Evolutionary conservation across 2,329 filamentous ascomycete genomes (phyloP).

Genomic region (Curvularia sp.): DNA sequence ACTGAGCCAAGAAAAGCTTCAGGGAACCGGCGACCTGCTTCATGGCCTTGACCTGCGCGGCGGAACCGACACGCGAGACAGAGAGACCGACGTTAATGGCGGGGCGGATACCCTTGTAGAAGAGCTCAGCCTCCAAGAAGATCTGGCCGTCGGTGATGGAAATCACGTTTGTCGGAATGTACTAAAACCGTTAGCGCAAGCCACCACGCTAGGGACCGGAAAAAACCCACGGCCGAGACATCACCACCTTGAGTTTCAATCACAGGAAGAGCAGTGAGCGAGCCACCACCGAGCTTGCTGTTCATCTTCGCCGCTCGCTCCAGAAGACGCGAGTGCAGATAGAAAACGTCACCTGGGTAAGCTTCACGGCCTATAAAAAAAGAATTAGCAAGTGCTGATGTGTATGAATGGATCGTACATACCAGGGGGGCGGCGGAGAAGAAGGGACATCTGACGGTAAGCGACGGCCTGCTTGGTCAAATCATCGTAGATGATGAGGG

Average conservation of each 20-base stretch:
- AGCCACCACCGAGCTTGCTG: conserved; percentile 92
- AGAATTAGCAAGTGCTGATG: not conserved
- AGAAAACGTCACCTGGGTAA: conserved; percentile 81
- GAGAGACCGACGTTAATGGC: conserved; percentile 99
- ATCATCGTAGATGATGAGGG: conserved; percentile 92
- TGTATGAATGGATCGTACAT: not conserved
- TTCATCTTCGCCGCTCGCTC: conserved; percentile 99
- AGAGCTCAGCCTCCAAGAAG: conserved; percentile 98
- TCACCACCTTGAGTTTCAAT: conserved; percentile 99
- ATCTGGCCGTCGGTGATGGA: conserved; percentile 99
- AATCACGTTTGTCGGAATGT: conserved; percentile 99
- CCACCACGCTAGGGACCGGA: too few relatives aligned
- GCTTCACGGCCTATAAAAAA: conserved; percentile 79
- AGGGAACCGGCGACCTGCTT: conserved; percentile 99
- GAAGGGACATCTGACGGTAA: conserved; percentile 98
- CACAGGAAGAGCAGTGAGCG: conserved; percentile 88
- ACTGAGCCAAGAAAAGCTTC: conserved; percentile 99
- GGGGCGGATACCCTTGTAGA: conserved; percentile 99
- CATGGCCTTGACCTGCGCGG: conserved; percentile 99
- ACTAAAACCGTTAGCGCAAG: conserved; percentile 51
- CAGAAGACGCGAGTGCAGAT: conserved; percentile 75
- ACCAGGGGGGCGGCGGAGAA: conserved; percentile 89
- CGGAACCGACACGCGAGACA: conserved; percentile 99
- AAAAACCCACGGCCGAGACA: conserved; percentile 73
- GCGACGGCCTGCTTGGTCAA: conserved; percentile 97